Conservation (phyloP, 2,329 filamentous ascomycete genomes). For the Microcyclospora pomicola region DNA sequence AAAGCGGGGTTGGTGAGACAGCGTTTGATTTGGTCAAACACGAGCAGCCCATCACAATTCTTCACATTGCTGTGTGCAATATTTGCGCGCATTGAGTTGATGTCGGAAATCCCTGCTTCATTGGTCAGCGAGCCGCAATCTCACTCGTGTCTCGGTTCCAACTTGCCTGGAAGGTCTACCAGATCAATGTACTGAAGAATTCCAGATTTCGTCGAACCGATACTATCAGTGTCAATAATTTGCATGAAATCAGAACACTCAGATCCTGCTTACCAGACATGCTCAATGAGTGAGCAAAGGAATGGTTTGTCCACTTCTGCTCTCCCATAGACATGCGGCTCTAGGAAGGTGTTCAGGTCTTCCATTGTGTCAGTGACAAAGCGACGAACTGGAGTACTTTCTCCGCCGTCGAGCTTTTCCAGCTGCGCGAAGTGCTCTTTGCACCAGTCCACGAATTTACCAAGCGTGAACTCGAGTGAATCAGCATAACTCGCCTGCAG, state of each 20-base stretch:
- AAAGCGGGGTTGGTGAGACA: constrained; percentile 8
- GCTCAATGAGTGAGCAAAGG: constrained; percentile 13
- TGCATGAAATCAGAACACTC: not conserved
- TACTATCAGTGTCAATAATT: not conserved
- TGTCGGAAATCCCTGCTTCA: constrained; percentile 10
- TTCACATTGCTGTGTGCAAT: constrained; percentile 8
- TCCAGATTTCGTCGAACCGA: constrained; percentile 8
- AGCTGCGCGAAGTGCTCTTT: not conserved
- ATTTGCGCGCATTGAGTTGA: constrained; percentile 9
- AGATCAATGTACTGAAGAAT: constrained; percentile 11
- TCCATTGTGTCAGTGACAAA: constrained; percentile 5
- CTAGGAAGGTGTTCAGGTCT: constrained; percentile 5
- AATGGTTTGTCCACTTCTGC: constrained; percentile 2
- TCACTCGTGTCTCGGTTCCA: too few relatives aligned
- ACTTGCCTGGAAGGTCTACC: constrained; percentile 12
- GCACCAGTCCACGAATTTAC: not conserved
- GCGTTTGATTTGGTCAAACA: constrained; percentile 9
- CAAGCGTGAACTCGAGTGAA: too few relatives aligned
- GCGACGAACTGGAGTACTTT: constrained; percentile 1
- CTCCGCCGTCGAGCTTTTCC: not conserved
- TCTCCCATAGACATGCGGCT: constrained; percentile 8
- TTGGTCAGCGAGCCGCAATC: not conserved
- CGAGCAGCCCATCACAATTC: constrained; percentile 13
- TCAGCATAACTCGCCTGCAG: too few relatives aligned
- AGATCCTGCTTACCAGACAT: constrained; percentile 4